Base-by-base conservation (phyloP, 108 stramenopile species). In the Nitzschia palea region DNA sequence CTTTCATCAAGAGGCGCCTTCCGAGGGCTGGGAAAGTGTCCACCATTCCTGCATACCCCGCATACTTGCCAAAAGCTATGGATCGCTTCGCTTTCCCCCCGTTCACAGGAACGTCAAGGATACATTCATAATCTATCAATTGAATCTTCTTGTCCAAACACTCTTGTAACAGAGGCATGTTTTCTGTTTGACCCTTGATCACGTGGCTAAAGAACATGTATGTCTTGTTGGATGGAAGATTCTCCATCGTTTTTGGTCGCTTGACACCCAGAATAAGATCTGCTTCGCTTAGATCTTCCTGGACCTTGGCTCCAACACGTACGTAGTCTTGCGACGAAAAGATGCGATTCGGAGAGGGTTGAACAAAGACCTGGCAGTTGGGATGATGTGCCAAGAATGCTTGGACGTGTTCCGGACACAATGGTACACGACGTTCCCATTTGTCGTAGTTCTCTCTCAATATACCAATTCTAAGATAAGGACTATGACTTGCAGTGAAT, bases 41-140 rank as follows among this genome's bases (percentile, higher is more conserved):
- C 17, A 92, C 79, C 80, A 81, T 86, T 25, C 91, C 95, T 4
- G 95, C 95, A 17, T 86, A 69, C n/a, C 95, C 95, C 1, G 91
- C 95, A 67, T 76, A 96, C 43, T 79, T 64, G n/a, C 95, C 95
- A 69, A 96, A 96, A n/a, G 89, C 87, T 43, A 96, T 90, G 10
- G 84, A 56, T n/a, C 91, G 86, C 56, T 81, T 60, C 32, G 68
- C 79, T 35, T 76, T 77, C 34, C 67, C 51, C 33, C 57, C 58
- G 0, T 65, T 56, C 12, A 71, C 27, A 55, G 29, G 62, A 55
- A 35, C 62, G 4, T 40, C 55, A 5, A 70, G 57, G 57, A 95
- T 93, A 28, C 84, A 85, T 68, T 96, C 95, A 62, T 92, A 93
- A 69, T 93, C 95, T 35, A 91, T 69, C 25, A 96, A 70, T 59